Evolutionary conservation across 2,329 filamentous ascomycete genomes (phyloP), one percentile per base, ranked within the genome.

Genomic region (Fusarium sp.): DNA sequence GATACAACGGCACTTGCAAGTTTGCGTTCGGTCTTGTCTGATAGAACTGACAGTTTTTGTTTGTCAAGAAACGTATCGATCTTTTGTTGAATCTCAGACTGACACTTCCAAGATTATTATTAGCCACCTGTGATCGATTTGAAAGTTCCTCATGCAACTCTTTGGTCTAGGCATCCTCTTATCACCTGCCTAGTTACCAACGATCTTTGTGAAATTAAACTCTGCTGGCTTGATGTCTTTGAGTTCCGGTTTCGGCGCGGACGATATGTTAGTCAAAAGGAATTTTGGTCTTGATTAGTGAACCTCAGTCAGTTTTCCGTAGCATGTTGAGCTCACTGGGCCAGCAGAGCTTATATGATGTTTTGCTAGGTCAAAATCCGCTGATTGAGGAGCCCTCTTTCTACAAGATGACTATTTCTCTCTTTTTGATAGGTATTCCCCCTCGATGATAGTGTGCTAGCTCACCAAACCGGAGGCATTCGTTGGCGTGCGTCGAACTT

Each of bases 21-120:
- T 68, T 69, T 57, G 54, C 29, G 43, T 48, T 62, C 62, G 59
- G 42, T 52, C 54, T 66, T 68, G 49, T 68, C 58, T 57, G 46
- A 56, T 65, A 70, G 58, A 70, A n/a, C 33, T 56, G 54, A 54
- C 39, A 31, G 24, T 55, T 56, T 50, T 68, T 35, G 23, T 59
- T 49, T 68, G 46, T 47, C n/a, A 47, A 57, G 52, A 46, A 47
- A 42, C 38, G 52, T 47, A 42, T 53, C 57, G 37, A 54, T 31
- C 15, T 48, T 69, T 61, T 61, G 63, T 52, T 28, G 21, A 57
- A n/a, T 28, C 47, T 47, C n/a, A 48, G 38, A 18, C 46, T 47
- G n/a, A 41, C 33, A 24, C 18, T 26, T 47, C 26, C 39, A 39
- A 44, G 6, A 15, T 44, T 33, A 35, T 20, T 20, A 38, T 13